Evolutionary conservation across 345 rosid genomes (phyloP), one percentile per base, ranked within the genome.

Genomic region (Linum tenue): DNA sequence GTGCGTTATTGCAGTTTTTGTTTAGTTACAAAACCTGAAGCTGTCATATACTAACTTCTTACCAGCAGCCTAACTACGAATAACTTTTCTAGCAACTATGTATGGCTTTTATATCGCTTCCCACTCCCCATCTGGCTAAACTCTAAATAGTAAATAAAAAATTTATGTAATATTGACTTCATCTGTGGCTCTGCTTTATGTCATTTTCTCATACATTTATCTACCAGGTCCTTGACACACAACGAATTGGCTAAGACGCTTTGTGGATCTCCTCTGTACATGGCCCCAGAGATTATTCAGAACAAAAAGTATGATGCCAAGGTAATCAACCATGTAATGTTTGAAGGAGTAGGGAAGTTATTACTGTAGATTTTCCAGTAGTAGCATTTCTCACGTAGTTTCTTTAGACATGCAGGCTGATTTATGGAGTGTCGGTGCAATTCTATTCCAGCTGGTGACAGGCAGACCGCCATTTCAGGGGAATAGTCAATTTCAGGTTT

Each of bases 371-470:
- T 58, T 39, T 64, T 2, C 12, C 8, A 17, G 22, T 67, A 68
- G n/a, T 31, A 53, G 31, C 31, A 8, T 53, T 67, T 5, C 55
- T 15, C 56, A 64, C 37, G 50, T 2, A 67, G 60, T 70, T 41
- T 67, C 58, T 64, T 57, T 59, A 39, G 67, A 41, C 63, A 17
- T 71, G 74, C 77, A 89, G 96, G 96, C 94, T 76, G 94, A 89
- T 69, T 76, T 89, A 71, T 89, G 96, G 96, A 89, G 96, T 79
- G 96, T 88, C 11, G 96, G 96, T 53, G 92, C 90, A 37, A 81
- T 89, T 65, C 76, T 89, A 72, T 86, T 85, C 72, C 92, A 89
- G 76, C 77, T 89, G 77, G 86, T 89, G 74, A 85, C 84, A 14
- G 96, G 96, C 59, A 89, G 79, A 66, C 92, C 89, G 44, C 96